Evolutionary conservation across 2,329 filamentous ascomycete genomes (phyloP).

Genomic region (Chrysoporthe austroafricana): DNA sequence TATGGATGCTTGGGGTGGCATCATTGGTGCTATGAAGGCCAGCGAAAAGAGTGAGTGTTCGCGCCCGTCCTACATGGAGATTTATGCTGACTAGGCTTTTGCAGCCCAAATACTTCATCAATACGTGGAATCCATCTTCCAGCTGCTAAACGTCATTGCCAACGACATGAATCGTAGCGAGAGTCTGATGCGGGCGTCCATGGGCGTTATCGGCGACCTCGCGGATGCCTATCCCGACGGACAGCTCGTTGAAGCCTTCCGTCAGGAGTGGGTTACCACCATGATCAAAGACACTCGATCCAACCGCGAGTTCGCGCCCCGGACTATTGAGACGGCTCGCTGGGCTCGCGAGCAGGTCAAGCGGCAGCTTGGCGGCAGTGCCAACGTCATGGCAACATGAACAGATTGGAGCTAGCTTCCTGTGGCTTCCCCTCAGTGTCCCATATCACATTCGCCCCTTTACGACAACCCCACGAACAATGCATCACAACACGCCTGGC

Average conservation of each 20-base stretch:
- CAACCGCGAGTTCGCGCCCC: constrained; percentile 82
- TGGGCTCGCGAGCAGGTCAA: constrained; percentile 99
- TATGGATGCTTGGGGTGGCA: constrained; percentile 98
- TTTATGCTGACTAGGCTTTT: constrained; percentile 36
- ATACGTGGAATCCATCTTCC: constrained; percentile 85
- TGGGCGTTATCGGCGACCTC: constrained; percentile 97
- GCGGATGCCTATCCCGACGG: constrained; percentile 92
- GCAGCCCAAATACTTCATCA: constrained; percentile 72
- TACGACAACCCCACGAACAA: constrained; percentile 19
- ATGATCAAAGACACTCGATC: constrained; percentile 92
- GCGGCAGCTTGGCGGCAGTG: constrained; percentile 70
- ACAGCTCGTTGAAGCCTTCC: constrained; percentile 82
- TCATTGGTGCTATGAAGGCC: constrained; percentile 90
- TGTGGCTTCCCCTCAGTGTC: constrained; percentile 19
- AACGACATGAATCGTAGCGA: constrained; percentile 88
- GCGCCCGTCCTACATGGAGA: neutral
- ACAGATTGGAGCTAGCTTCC: constrained; percentile 8
- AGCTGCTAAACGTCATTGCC: constrained; percentile 79
- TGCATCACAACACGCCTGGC: constrained; percentile 22
- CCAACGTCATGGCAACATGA: constrained; percentile 54
- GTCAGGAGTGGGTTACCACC: constrained; percentile 83
- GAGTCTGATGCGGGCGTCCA: constrained; percentile 86
- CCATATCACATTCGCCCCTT: constrained; percentile 26
- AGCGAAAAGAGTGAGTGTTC: constrained; percentile 71
- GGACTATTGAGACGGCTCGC: constrained; percentile 91